Conservation (phyloP, 768 basidiomycete species). For the Boletus vinaceobasis region DNA sequence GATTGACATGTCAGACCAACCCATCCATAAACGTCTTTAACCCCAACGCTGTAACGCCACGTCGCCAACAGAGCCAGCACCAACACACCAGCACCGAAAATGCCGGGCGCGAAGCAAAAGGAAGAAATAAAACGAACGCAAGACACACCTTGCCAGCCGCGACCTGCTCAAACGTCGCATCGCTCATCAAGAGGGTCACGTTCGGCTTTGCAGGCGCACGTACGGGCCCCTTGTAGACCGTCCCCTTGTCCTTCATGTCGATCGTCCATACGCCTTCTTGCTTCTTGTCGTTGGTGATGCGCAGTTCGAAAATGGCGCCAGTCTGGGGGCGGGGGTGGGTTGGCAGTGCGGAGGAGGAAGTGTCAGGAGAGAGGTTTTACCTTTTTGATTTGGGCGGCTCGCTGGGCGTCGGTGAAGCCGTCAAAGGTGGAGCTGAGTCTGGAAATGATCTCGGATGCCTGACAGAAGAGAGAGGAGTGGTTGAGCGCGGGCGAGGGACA, state of each 20-base stretch:
- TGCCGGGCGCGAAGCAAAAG: neutral
- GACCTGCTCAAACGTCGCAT: conserved; percentile 71
- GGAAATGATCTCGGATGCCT: conserved; percentile 69
- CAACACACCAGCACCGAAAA: neutral
- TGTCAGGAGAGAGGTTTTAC: conserved; percentile 22
- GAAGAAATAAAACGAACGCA: neutral
- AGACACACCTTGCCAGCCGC: conserved; percentile 64
- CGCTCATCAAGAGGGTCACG: conserved; percentile 75
- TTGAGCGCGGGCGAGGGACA: neutral
- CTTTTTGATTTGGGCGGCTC: conserved; percentile 71
- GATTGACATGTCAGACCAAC: neutral
- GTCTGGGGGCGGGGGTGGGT: conserved; percentile 38
- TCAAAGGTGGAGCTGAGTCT: conserved; percentile 51
- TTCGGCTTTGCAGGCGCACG: conserved; percentile 61
- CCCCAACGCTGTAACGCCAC: neutral
- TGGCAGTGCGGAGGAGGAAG: neutral
- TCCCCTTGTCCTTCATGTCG: conserved; percentile 83
- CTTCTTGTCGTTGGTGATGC: conserved; percentile 69
- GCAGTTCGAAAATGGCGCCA: conserved; percentile 85
- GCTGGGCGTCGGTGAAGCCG: conserved; percentile 57
- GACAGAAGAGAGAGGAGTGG: neutral
- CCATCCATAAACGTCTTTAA: neutral
- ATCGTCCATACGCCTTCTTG: conserved; percentile 84
- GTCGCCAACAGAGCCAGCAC: neutral
- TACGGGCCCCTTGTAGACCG: conserved; percentile 65